Evolutionary conservation across 345 rosid species (phyloP).

Genomic region (Euphorbia pulcherrima): DNA sequence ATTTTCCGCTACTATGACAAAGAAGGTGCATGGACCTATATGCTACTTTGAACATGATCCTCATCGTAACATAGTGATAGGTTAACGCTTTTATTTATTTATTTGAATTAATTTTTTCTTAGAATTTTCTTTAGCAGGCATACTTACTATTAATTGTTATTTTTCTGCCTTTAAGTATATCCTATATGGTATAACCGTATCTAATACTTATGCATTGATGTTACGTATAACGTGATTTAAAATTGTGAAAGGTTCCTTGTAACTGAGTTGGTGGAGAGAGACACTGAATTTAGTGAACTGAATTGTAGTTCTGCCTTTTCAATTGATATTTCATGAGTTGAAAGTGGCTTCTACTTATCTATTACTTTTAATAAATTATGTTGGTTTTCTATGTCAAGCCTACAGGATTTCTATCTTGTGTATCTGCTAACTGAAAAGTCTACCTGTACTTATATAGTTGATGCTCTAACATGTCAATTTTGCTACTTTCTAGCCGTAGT

Average conservation of each 20-base stretch:
- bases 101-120: not conserved
- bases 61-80: not conserved
- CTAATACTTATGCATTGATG: not conserved
- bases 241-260: not conserved
- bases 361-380: not conserved
- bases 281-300: conserved; percentile 9
- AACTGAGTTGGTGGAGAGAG: not conserved
- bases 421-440: conserved; percentile 67
- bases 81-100: not conserved
- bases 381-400: conserved; percentile 11
- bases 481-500: conserved; percentile 63
- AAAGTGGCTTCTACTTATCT: not conserved
- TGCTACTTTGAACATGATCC: conserved; percentile 3
- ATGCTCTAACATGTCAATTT: conserved; percentile 85
- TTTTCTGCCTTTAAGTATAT: not conserved
- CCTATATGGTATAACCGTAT: not conserved
- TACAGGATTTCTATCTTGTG: conserved; percentile 91
- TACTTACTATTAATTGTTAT: not conserved
- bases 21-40: conserved; percentile 47
- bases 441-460: conserved; percentile 78
- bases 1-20: conserved; percentile 98
- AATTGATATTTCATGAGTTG: too few species aligned
- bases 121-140: not conserved
- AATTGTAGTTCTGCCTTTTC: too few species aligned
- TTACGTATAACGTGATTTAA: not conserved